Evolutionary conservation across 176 grass and related monocot species (phyloP), one percentile per base, ranked within the genome.

Genomic region (Triticum turgidum): DNA sequence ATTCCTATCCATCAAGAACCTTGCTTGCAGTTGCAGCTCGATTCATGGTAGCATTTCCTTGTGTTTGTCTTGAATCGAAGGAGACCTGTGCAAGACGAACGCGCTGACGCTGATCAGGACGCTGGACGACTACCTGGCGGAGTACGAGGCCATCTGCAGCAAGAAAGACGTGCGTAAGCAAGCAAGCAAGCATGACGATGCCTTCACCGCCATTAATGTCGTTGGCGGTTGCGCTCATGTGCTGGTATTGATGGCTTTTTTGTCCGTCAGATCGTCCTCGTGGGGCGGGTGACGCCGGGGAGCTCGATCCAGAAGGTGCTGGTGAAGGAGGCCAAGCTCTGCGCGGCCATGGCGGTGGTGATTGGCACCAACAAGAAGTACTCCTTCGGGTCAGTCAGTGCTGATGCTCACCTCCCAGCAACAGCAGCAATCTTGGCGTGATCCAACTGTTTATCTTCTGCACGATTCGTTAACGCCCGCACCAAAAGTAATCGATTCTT

Each of bases 271-370:
- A 69, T 94, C 41, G 79, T 89, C 85, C 90, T 99, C 32, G 89
- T 99, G 10, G 97, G 97, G 6, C 92, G 97, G 76, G 94, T 97
- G 76, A 89, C 92, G 39, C 89, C 90, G 17, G 97, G 90, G 63
- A 97, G 69, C 75, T 99, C 97, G 30, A 96, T 99, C 70, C 92
- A 88, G 61, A 94, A 90, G 69, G 87, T 91, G 65, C 79, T 99
- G 2, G 94, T 97, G 85, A 92, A 93, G 89, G 94, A 99, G 80
- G 94, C 97, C 44, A 99, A 90, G 89, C 89, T 84, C 34, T 97
- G 94, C 65, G 92, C 89, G 12, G 97, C 97, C 89, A 90, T 74
- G 82, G 80, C 77, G 30, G 89, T 97, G 32, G 89, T 99, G 45
- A 89, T 99, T 35, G 97, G 97, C 80, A 85, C 91, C 52, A 93